phyloP scores from a whole-genome alignment of 2,329 filamentous ascomycete species.

The Xylariomycetidae sp. region DNA sequence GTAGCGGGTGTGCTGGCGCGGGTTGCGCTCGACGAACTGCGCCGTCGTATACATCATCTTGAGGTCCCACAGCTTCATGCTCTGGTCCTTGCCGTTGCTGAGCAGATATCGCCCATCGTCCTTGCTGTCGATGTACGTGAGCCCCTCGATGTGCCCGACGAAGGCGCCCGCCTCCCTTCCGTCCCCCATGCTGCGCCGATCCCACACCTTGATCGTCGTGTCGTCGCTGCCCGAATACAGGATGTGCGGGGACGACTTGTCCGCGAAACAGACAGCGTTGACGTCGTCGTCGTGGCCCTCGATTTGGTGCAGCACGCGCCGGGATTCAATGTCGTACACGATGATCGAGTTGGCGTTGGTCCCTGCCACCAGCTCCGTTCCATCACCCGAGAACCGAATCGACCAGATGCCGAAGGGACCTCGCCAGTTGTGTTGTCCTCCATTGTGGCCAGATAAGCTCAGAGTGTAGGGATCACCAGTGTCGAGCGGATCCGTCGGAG shows the following conservation, averaged over 20 bases:
- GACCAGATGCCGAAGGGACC: constrained; percentile 72
- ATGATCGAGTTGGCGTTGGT: constrained; percentile 76
- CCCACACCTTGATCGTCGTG: constrained; percentile 92
- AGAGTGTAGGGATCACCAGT: constrained; percentile 73
- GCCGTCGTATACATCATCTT: constrained; percentile 79
- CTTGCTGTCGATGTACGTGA: constrained; percentile 68
- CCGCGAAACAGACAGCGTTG: constrained; percentile 94
- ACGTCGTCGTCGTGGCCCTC: constrained; percentile 82
- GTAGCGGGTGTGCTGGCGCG: constrained; percentile 45
- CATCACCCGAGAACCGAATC: constrained; percentile 87
- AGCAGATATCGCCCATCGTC: constrained; percentile 77
- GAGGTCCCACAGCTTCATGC: constrained; percentile 95
- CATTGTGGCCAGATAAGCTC: constrained; percentile 58
- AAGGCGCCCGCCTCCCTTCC: constrained; percentile 65
- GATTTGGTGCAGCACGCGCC: constrained; percentile 68
- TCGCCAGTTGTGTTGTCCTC: constrained; percentile 21
- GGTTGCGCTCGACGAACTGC: constrained; percentile 52
- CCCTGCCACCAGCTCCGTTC: constrained; percentile 83
- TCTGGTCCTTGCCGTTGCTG: constrained; percentile 93
- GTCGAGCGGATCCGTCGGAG: constrained; percentile 80
- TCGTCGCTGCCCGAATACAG: constrained; percentile 96
- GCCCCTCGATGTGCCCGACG: constrained; percentile 60
- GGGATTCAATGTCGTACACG: constrained; percentile 87
- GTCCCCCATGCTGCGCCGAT: constrained; percentile 86
- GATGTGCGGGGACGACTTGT: constrained; percentile 83